Evolutionary conservation across 2,329 filamentous ascomycete genomes (phyloP).

Genomic region (Aplosporella prunicola): DNA sequence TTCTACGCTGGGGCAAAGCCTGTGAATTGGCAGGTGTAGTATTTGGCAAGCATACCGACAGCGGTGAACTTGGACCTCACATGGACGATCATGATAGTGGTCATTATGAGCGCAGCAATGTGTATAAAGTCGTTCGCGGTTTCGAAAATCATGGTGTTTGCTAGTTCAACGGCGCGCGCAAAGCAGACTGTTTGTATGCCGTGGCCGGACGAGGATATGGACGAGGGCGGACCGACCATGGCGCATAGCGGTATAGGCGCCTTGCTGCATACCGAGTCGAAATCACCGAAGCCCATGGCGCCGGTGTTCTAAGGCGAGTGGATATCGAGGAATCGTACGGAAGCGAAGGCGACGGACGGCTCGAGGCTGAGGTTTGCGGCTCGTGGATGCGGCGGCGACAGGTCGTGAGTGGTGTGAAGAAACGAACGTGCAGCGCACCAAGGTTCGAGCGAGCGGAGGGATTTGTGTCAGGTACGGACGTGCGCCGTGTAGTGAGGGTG

Average conservation of each 20-base stretch:
- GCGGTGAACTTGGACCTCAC: constrained; percentile 96
- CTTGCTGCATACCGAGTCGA: constrained; percentile 74
- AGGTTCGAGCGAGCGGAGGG: no score
- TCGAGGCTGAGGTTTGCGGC: no score
- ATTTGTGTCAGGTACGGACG: no score
- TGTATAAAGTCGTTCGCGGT: constrained; percentile 85
- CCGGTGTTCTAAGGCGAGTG: no score
- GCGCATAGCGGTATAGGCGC: constrained; percentile 81
- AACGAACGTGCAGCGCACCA: no score
- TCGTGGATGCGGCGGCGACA: no score
- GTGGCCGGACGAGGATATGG: constrained; percentile 54
- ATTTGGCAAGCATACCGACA: constrained; percentile 71
- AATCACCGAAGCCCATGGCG: constrained; percentile 85
- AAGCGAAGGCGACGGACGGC: no score
- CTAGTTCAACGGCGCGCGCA: constrained; percentile 86
- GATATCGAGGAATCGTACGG: no score
- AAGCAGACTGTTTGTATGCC: constrained; percentile 89
- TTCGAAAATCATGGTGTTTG: constrained; percentile 98
- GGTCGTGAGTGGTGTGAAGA: no score
- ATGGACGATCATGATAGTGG: constrained; percentile 93
- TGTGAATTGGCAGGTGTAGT: not conserved
- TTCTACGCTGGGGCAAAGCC: not conserved
- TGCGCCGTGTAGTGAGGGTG: no score
- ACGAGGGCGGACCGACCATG: constrained; percentile 65
- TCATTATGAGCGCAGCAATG: constrained; percentile 84